Percentiles rank a stretch among this genome's conserved stretches.
phyloP scores from a whole-genome alignment of 805 yeast species.

The Ogataea philodendri region DNA sequence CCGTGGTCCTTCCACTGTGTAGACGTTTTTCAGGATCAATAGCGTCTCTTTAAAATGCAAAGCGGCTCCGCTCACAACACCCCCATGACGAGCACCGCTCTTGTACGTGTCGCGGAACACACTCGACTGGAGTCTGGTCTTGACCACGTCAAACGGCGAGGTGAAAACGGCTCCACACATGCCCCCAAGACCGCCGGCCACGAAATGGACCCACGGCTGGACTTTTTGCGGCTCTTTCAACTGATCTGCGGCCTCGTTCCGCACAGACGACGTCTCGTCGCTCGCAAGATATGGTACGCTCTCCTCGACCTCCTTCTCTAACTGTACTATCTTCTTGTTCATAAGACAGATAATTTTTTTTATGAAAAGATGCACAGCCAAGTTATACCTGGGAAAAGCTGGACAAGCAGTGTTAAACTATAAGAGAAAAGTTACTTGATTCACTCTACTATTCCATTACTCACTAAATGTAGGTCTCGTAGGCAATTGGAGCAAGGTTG shows the following conservation, averaged over 20 bases:
- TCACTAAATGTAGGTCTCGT: constrained; percentile 94
- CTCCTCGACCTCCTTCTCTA: constrained; percentile 49
- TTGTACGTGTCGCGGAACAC: constrained; percentile 61
- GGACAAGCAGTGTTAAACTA: too few species aligned
- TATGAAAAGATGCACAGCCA: constrained; percentile 11
- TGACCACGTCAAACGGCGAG: constrained; percentile 94
- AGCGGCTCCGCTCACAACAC: constrained; percentile 35
- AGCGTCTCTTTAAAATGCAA: constrained; percentile 84
- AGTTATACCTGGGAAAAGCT: too few species aligned
- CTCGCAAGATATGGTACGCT: constrained; percentile 64
- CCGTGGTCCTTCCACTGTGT: constrained; percentile 72
- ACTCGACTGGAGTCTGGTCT: constrained; percentile 91
- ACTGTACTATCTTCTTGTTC: constrained; percentile 14
- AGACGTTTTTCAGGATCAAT: constrained; percentile 64
- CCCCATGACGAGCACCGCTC: constrained; percentile 24
- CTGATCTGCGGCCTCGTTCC: constrained; percentile 30
- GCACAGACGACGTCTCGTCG: constrained; percentile 67
- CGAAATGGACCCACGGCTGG: constrained; percentile 73
- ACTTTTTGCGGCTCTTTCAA: constrained; percentile 24
- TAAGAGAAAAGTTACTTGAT: too few species aligned
- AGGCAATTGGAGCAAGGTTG: constrained; percentile 98
- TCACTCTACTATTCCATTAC: constrained; percentile 10
- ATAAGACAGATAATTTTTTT: constrained; percentile 6
- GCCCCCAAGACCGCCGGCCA: constrained; percentile 94
- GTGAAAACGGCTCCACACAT: constrained; percentile 96